Conservation (phyloP, 306 rosid genomes). For the Lathyrus sativus region DNA sequence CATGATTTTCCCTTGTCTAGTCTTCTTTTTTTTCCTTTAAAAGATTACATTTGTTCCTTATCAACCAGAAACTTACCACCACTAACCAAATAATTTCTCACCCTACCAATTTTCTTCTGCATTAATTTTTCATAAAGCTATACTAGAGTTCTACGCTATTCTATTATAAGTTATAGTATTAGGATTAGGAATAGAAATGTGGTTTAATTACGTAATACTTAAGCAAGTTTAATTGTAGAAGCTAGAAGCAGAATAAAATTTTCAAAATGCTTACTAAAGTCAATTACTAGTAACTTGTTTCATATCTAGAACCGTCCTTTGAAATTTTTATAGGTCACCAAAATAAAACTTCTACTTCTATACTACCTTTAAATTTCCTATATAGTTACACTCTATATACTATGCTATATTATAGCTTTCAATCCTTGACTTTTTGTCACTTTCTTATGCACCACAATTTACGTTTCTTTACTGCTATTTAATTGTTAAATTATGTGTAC, state of each 20-base stretch:
- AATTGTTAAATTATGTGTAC: constrained; percentile 6
- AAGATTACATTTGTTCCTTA: not conserved
- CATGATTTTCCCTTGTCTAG: too few relatives aligned
- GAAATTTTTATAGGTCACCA: constrained; percentile 19
- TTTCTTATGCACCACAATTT: constrained; percentile 1
- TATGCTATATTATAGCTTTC: not conserved
- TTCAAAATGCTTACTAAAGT: not conserved
- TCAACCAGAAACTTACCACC: not conserved
- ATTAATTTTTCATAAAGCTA: not conserved
- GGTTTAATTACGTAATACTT: not conserved
- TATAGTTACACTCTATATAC: not conserved
- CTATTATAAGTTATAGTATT: not conserved
- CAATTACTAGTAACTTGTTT: not conserved
- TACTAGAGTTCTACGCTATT: not conserved
- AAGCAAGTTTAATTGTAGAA: not conserved
- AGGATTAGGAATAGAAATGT: not conserved
- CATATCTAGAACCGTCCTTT: not conserved
- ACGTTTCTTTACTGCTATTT: not conserved
- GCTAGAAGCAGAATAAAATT: not conserved
- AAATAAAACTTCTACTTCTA: constrained; percentile 1
- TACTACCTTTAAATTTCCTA: constrained; percentile 29
- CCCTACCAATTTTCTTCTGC: not conserved
- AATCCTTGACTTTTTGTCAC: constrained; percentile 5
- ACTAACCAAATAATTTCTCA: not conserved
- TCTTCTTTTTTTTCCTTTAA: not conserved